Base-by-base conservation (phyloP, 768 basidiomycete genomes). In the Pulveroboletus ravenelii region DNA sequence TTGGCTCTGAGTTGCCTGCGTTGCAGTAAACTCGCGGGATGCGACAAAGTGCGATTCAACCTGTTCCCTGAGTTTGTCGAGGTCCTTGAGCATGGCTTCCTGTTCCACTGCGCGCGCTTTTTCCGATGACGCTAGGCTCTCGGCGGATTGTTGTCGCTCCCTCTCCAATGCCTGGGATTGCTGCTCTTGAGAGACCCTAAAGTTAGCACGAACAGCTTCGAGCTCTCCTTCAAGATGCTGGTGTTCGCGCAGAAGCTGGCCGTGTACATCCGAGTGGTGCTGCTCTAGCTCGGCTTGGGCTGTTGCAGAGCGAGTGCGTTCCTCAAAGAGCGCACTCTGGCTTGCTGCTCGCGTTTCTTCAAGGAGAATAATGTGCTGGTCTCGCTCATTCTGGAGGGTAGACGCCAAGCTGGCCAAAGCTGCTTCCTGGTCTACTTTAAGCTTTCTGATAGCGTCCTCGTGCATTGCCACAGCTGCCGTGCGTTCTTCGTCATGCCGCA, bases 201-300 rank as follows among this genome's bases (percentile, higher is more conserved):
- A 61, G 13, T 70, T 66, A 7, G 68, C 58, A 61, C 82, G 85
- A 62, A 81, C 71, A 9, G 78, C 72, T 57, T 84, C 80, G 13
- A 89, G 66, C 62, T 91, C 84, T 53, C 81, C 56, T 23, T 50
- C 40, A 10, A 78, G 67, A 29, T 64, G 45, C 37, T 69, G 69
- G 50, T 66, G 70, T 37, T 72, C 70, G 51, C 64, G 67, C 25
- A 62, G 56, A 29, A 75, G 60, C 18, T 66, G 66, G 51, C 75
- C 75, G 15, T 74, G 70, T 46, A 82, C 80, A 38, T 75, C 69
- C 20, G 71, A 61, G 41, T 85, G 79, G 40, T 74, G 72, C 27
- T 59, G 62, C 51, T 78, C 72, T 18, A 85, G 64, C 14, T 79
- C 79, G n/a, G 76, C 73, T 18, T 86, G 52, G 2, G 74, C 62